These are phyloP conservation scores for Fusarium austroafricanum DNA, from an alignment of 2,329 filamentous ascomycete species.

Conservation along the genomic window DNA sequence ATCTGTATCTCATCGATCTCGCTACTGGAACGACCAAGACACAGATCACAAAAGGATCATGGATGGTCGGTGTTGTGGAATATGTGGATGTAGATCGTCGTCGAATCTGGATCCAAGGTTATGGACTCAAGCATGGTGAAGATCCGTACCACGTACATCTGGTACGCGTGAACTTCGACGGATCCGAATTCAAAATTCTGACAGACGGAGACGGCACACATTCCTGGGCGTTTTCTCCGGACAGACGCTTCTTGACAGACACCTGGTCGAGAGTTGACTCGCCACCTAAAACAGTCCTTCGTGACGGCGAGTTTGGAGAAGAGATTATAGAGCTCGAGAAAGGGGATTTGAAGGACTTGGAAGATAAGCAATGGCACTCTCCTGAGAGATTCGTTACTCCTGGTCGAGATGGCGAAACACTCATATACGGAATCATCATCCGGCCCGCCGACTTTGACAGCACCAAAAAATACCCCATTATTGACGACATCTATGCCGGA, in stretches of 20 bases:
- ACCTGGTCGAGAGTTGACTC: slow-evolving; percentile 46
- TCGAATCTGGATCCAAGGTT: slow-evolving; percentile 37
- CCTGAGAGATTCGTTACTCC: slow-evolving; percentile 43
- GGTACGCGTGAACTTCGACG: slow-evolving; percentile 43
- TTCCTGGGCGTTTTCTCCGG: slow-evolving; percentile 39
- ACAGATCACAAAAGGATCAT: slow-evolving; percentile 45
- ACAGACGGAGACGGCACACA: slow-evolving; percentile 47
- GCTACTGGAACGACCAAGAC: slow-evolving; percentile 26
- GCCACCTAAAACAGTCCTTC: slow-evolving; percentile 34
- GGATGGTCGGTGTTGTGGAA: slow-evolving; percentile 43
- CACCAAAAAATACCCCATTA: slow-evolving; percentile 43
- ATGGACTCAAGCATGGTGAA: slow-evolving; percentile 35
- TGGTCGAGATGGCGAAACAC: slow-evolving; percentile 45
- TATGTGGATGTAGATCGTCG: slow-evolving; percentile 34
- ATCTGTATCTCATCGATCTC: slow-evolving; percentile 45
- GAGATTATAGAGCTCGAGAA: slow-evolving; percentile 33
- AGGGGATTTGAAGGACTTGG: neutral
- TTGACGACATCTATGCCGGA: slow-evolving; percentile 49
- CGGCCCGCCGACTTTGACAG: slow-evolving; percentile 42
- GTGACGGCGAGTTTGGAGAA: slow-evolving; percentile 33
- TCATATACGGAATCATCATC: slow-evolving; percentile 46
- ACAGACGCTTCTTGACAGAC: slow-evolving; percentile 39
- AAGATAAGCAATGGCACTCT: slow-evolving; percentile 26
- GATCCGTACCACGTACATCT: slow-evolving; percentile 47
- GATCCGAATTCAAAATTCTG: slow-evolving; percentile 40